Percentiles rank a stretch among this genome's conserved stretches.
Conservation (phyloP, 1,139 yeast species). For the Kurtzmaniella natalensis region DNA sequence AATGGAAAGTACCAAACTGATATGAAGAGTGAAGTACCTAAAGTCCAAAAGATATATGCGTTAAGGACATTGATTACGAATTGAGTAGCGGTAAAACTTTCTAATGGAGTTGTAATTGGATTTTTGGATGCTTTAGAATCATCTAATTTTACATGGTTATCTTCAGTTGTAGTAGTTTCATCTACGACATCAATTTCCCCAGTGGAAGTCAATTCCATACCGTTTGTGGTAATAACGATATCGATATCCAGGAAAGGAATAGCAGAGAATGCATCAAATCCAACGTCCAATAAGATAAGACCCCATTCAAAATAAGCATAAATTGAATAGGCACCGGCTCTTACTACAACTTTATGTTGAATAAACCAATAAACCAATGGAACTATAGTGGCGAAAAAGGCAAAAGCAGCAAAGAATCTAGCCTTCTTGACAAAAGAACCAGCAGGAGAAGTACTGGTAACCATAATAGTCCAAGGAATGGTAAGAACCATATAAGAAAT, state of each 20-base stretch:
- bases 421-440: conserved; percentile 44
- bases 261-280: conserved; percentile 77
- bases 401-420: conserved; percentile 50
- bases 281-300: conserved; percentile 74
- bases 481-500: conserved; percentile 82
- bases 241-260: conserved; percentile 61
- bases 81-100: conserved; percentile 34
- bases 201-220: too few species aligned
- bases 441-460: conserved; percentile 51
- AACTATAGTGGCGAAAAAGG: conserved; percentile 66
- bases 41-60: conserved; percentile 80
- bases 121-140: conserved; percentile 1
- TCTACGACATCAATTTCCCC: too few species aligned
- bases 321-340: conserved; percentile 91
- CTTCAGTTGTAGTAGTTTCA: background rate
- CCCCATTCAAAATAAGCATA: conserved; percentile 97
- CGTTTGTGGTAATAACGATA: conserved; percentile 27
- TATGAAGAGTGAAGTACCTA: conserved; percentile 71
- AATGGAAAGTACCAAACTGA: conserved; percentile 96
- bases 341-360: conserved; percentile 83
- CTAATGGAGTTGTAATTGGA: conserved; percentile 10
- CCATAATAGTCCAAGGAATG: conserved; percentile 81
- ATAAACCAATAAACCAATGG: conserved; percentile 88
- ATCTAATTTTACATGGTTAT: conserved; percentile 6
- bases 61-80: conserved; percentile 48